Base-by-base conservation (phyloP, 1,284 basidiomycete genomes). In the Takashimella koratensis region DNA sequence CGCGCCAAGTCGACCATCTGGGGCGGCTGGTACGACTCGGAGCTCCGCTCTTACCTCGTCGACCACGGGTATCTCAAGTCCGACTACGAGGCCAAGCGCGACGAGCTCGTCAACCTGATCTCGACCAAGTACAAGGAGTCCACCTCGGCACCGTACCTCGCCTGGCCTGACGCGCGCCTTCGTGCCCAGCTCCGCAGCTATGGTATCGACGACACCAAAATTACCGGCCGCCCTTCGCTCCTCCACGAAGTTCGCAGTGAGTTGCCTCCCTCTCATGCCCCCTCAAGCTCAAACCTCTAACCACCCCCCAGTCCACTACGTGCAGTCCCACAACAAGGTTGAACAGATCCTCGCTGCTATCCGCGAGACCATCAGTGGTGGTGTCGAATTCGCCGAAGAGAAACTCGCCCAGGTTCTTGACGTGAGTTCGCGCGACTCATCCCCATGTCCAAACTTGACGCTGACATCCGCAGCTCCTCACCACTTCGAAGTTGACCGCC, bases 101-200 rank as follows among this genome's bases (percentile, higher is more conserved):
- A 90, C 57, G 83, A 92, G 39, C 43, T 58, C 53, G 62, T 74
- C 58, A 53, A 57, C 64, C 60, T 59, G 24, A 62, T 64, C 45
- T 60, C 63, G 11, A 26, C 51, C 51, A 66, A 76, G 66, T 79
- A 80, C 70, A 76, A 76, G 63, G 67, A 74, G 43, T 60, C 66
- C 23, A 74, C 76, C 21, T 66, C 79, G 5, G 81, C 83, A 3
- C 78, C 82, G 1, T 92, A 90, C 73, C 78, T 92, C 47, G 80
- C 82, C n/a, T 94, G 90, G 90, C 89, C 90, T 13, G 90, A 93
- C 65, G 87, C 90, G 3, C 83, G 90, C 44, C 82, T 94, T 26
- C 86, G 90, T 51, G 88, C 87, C 0, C 90, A 86, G 71, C 81
- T 93, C 25, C 82, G 88, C 54, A 83, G 86, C 67, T 81, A 82